phyloP scores from a whole-genome alignment of 2,329 filamentous ascomycete genomes.

The Xylaria multiplex region DNA sequence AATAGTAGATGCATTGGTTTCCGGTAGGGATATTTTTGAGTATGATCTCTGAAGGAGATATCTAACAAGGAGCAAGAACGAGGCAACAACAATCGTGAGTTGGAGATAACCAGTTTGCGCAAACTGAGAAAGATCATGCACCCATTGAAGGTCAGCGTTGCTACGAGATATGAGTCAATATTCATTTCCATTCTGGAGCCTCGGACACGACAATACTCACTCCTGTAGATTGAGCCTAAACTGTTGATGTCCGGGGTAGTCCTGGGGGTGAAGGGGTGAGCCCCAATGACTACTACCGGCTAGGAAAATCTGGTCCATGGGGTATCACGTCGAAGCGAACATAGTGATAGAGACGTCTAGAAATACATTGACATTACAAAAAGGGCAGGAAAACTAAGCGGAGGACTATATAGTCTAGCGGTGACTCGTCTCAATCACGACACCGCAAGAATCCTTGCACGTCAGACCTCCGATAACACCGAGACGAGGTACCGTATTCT shows the following conservation, averaged over 20 bases:
- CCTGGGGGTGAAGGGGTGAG: slow-evolving; percentile 50
- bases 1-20: slow-evolving; percentile 53
- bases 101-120: slow-evolving; percentile 57
- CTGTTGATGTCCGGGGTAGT: slow-evolving; percentile 27
- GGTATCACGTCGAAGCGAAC: slow-evolving; percentile 28
- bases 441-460: slow-evolving; percentile 15
- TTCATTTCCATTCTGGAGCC: background rate
- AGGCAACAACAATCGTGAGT: slow-evolving; percentile 51
- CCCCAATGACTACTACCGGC: slow-evolving; percentile 53
- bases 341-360: background rate
- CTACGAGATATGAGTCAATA: slow-evolving; percentile 21
- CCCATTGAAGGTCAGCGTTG: slow-evolving; percentile 49
- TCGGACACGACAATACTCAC: slow-evolving; percentile 23
- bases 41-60: slow-evolving; percentile 50
- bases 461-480: background rate
- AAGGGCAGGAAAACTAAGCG: background rate
- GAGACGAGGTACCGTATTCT: too few relatives aligned
- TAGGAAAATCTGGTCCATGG: slow-evolving; percentile 53
- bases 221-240: slow-evolving; percentile 23
- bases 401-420: background rate
- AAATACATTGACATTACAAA: background rate
- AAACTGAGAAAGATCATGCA: slow-evolving; percentile 52
- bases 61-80: slow-evolving; percentile 50
- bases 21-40: slow-evolving; percentile 42
- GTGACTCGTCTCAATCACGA: slow-evolving; percentile 12